Conservation (phyloP, 2,329 filamentous ascomycete species). For the Myriosclerotinia scirpicola region DNA sequence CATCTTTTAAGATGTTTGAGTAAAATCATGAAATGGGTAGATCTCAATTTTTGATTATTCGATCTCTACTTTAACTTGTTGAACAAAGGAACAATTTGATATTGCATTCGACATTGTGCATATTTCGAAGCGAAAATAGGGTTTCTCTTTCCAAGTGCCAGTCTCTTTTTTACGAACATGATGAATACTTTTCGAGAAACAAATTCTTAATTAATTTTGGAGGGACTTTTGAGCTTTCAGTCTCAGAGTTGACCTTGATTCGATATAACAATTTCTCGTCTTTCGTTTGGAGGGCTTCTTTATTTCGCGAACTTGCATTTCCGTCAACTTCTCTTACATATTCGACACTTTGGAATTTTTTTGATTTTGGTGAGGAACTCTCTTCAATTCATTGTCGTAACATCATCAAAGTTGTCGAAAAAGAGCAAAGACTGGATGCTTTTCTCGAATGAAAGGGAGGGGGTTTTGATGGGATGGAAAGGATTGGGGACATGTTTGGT, state of each 20-base stretch:
- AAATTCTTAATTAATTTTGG: constrained; percentile 23
- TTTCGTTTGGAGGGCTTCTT: neutral
- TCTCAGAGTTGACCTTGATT: constrained; percentile 11
- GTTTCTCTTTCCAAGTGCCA: constrained; percentile 30
- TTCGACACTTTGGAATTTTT: neutral
- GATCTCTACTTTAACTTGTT: constrained; percentile 35
- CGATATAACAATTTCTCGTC: constrained; percentile 3
- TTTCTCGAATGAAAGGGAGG: neutral
- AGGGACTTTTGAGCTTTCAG: constrained; percentile 4
- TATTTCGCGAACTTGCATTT: neutral
- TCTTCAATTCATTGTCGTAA: neutral
- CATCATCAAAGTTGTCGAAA: neutral
- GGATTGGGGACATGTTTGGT: constrained; percentile 17
- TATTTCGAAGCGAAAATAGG: constrained; percentile 31
- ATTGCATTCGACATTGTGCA: constrained; percentile 43
- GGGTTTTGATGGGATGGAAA: neutral
- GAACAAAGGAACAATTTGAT: constrained; percentile 40
- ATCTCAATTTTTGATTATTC: constrained; percentile 39
- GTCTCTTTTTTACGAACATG: constrained; percentile 38
- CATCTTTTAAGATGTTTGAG: constrained; percentile 50
- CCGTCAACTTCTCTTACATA: neutral
- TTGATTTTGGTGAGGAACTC: neutral
- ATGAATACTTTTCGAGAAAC: constrained; percentile 30
- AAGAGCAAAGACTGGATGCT: neutral
- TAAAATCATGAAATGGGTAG: constrained; percentile 37